Evolutionary conservation across 345 rosid genomes (phyloP).

Genomic region (Luvunga scandens): DNA sequence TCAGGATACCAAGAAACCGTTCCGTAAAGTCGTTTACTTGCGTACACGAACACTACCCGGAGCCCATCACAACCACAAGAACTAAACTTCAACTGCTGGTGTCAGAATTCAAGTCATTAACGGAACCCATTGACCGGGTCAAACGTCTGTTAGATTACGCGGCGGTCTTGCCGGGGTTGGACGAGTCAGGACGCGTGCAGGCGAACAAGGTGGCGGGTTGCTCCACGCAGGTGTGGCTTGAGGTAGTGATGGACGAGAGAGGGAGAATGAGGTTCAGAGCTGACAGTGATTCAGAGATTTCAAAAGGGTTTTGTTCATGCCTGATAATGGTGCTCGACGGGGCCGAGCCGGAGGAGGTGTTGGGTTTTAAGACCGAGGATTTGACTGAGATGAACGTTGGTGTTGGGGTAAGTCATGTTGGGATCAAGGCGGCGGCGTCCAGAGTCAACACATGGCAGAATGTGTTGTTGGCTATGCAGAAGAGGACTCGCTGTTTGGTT

Average conservation of each 20-base stretch:
- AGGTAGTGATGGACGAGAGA: conserved; percentile 42
- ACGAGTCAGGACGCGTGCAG: conserved; percentile 58
- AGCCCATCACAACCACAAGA: conserved; percentile 7
- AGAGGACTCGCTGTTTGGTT: conserved; percentile 39
- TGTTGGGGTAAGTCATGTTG: conserved; percentile 23
- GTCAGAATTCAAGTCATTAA: conserved; percentile 55
- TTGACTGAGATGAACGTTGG: conserved; percentile 78
- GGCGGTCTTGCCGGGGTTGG: conserved; percentile 49
- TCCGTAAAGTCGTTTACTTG: conserved; percentile 6
- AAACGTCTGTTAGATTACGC: conserved; percentile 79
- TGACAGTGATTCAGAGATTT: conserved; percentile 90
- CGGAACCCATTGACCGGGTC: conserved; percentile 77
- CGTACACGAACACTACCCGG: neutral
- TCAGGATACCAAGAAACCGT: neutral
- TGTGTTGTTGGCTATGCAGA: conserved; percentile 59
- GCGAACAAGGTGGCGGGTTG: conserved; percentile 71
- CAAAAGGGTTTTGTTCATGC: conserved; percentile 75
- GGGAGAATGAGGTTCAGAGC: conserved; percentile 71
- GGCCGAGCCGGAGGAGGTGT: conserved; percentile 71
- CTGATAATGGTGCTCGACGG: conserved; percentile 78
- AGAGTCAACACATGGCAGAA: conserved; percentile 88
- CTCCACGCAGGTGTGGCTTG: conserved; percentile 89
- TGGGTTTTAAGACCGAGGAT: conserved; percentile 62
- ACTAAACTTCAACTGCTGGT: conserved; percentile 44
- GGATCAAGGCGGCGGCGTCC: conserved; percentile 39